Evolutionary conservation across 2,329 filamentous ascomycete genomes (phyloP).

Genomic region (Ophiostoma quercus): DNA sequence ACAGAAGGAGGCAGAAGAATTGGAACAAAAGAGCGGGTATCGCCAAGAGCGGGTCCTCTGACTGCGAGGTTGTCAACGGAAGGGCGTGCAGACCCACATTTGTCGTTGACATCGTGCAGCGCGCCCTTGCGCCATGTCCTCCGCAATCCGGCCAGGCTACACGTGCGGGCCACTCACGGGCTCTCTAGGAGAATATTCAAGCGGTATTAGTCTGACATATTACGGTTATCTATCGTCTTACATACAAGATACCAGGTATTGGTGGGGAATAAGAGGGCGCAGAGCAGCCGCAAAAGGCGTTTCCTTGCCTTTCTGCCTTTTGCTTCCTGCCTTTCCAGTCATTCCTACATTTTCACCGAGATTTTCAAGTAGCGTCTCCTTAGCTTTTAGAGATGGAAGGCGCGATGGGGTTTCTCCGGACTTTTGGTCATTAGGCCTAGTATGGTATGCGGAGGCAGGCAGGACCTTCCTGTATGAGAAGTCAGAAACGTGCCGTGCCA

Average conservation of each 20-base stretch:
- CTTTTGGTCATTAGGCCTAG: background rate
- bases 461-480: slow-evolving; percentile 1
- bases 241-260: background rate
- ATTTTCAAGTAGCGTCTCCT: background rate
- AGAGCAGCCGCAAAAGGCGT: background rate
- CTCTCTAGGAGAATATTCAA: background rate
- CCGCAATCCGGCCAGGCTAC: slow-evolving; percentile 1
- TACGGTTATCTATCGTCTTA: slow-evolving; percentile 1
- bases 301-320: background rate
- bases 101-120: slow-evolving; percentile 2
- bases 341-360: background rate
- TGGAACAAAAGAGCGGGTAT: background rate
- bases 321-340: background rate
- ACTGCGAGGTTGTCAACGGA: slow-evolving; percentile 24
- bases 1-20: slow-evolving; percentile 21
- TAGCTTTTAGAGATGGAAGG: background rate
- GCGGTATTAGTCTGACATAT: background rate
- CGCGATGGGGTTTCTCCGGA: slow-evolving; percentile 1
- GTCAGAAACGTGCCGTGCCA: background rate
- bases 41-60: slow-evolving; percentile 19
- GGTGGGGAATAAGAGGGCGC: background rate
- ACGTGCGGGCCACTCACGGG: background rate
- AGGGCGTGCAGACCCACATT: slow-evolving; percentile 24
- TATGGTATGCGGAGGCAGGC: background rate
- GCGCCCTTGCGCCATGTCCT: slow-evolving; percentile 11